phyloP scores from a whole-genome alignment of 2,329 filamentous ascomycete species.

The Paraphoma chrysanthemicola region DNA sequence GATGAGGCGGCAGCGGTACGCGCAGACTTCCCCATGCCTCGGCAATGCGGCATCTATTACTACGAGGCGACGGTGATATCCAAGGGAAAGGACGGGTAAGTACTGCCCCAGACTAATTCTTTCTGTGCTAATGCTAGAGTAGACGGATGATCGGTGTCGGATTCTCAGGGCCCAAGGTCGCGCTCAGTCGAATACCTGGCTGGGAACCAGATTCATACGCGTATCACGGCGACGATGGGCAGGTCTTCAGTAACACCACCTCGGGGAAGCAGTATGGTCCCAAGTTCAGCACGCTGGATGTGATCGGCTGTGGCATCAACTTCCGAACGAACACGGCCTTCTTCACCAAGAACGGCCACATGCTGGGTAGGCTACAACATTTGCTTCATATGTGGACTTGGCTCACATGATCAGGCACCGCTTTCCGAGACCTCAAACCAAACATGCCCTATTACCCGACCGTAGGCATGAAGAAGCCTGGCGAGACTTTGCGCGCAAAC shows the following conservation, averaged over 20 bases:
- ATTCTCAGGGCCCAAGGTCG: constrained; percentile 66
- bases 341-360: constrained; percentile 70
- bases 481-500: constrained; percentile 65
- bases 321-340: constrained; percentile 67
- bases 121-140: constrained; percentile 23
- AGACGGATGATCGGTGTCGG: constrained; percentile 63
- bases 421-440: constrained; percentile 70
- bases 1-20: constrained; percentile 84
- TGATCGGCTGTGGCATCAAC: constrained; percentile 70
- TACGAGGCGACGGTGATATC: constrained; percentile 77
- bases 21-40: constrained; percentile 84
- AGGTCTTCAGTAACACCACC: constrained; percentile 65
- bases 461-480: constrained; percentile 70
- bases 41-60: constrained; percentile 93
- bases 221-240: constrained; percentile 72
- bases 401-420: constrained; percentile 62
- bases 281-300: constrained; percentile 65
- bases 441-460: constrained; percentile 69
- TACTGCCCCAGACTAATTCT: neutral
- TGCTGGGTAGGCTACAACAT: constrained; percentile 55
- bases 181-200: constrained; percentile 66
- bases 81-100: constrained; percentile 72
- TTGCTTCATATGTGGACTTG: neutral
- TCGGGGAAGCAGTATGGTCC: constrained; percentile 66
- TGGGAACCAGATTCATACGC: constrained; percentile 72